phyloP scores from a whole-genome alignment of 768 basidiomycete genomes.

The Trametes cingulata region DNA sequence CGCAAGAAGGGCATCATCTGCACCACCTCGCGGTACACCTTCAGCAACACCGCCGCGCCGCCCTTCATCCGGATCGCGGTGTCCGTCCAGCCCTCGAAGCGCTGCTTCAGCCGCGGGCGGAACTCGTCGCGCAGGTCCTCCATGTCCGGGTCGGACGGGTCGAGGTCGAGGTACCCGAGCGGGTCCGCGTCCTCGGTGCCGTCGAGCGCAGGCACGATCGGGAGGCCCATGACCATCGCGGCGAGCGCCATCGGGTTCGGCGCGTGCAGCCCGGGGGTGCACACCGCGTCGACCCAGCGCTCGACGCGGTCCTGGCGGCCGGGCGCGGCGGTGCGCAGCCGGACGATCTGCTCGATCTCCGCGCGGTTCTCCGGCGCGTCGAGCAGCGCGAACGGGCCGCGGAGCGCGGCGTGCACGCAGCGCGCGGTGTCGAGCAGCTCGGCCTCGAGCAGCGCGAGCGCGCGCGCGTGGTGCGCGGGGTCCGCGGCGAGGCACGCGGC shows the following conservation, averaged over 20 bases:
- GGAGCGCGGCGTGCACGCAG: slow-evolving; percentile 46
- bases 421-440: slow-evolving; percentile 51
- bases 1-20: slow-evolving; percentile 60
- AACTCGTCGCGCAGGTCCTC: slow-evolving; percentile 65
- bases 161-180: slow-evolving; percentile 51
- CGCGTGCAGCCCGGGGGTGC: slow-evolving; percentile 39
- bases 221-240: slow-evolving; percentile 63
- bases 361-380: slow-evolving; percentile 40
- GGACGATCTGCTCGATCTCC: slow-evolving; percentile 48
- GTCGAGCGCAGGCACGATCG: slow-evolving; percentile 40
- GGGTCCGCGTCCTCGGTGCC: slow-evolving; percentile 47
- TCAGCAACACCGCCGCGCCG: slow-evolving; percentile 37
- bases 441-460: slow-evolving; percentile 47
- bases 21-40: slow-evolving; percentile 46
- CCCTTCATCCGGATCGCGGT: slow-evolving; percentile 42
- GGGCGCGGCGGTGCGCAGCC: slow-evolving; percentile 39
- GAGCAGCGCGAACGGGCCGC: slow-evolving; percentile 48
- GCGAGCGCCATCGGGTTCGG: slow-evolving; percentile 61
- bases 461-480: slow-evolving; percentile 32
- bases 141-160: slow-evolving; percentile 53
- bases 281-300: slow-evolving; percentile 51
- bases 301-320: slow-evolving; percentile 50
- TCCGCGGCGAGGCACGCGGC: slow-evolving; percentile 40
- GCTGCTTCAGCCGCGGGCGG: slow-evolving; percentile 53
- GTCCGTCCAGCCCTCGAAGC: slow-evolving; percentile 60